Percentiles rank a stretch among this genome's conserved stretches.
These are phyloP conservation scores for Rhodotorula sp. DNA, from an alignment of 1,284 basidiomycete species.

Conservation along the genomic window DNA sequence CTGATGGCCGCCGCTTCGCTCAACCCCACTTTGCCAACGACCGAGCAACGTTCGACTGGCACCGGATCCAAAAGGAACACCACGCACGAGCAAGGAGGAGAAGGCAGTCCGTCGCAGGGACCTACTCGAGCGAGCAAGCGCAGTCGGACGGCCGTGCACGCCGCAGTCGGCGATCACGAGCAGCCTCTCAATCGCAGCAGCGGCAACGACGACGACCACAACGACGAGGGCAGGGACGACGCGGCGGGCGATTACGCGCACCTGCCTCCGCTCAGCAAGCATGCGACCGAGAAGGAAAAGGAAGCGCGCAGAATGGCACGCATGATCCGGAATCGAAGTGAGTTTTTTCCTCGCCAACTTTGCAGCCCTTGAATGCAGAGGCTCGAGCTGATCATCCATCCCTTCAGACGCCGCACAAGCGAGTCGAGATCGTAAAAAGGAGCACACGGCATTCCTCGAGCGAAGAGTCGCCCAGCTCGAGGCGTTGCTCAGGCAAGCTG, in stretches of 20 bases:
- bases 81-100: not conserved
- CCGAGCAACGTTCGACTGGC: not conserved
- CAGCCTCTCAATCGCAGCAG: not conserved
- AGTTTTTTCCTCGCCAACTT: not conserved
- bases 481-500: constrained; percentile 8
- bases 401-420: constrained; percentile 39
- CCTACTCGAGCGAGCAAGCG: not conserved
- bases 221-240: not conserved
- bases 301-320: constrained; percentile 28
- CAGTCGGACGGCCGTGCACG: not conserved
- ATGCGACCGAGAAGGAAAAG: constrained; percentile 26
- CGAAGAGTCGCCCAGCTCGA: constrained; percentile 32
- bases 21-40: not conserved
- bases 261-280: not conserved
- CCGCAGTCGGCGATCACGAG: not conserved
- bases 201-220: not conserved
- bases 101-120: no score
- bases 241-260: not conserved
- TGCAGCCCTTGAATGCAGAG: not conserved
- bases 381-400: not conserved
- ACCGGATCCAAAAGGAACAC: not conserved
- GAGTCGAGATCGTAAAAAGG: constrained; percentile 40
- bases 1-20: not conserved
- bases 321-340: constrained; percentile 37
- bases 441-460: constrained; percentile 31